phyloP scores from a whole-genome alignment of 179 eudicot species.

The Monotropa hypopitys region DNA sequence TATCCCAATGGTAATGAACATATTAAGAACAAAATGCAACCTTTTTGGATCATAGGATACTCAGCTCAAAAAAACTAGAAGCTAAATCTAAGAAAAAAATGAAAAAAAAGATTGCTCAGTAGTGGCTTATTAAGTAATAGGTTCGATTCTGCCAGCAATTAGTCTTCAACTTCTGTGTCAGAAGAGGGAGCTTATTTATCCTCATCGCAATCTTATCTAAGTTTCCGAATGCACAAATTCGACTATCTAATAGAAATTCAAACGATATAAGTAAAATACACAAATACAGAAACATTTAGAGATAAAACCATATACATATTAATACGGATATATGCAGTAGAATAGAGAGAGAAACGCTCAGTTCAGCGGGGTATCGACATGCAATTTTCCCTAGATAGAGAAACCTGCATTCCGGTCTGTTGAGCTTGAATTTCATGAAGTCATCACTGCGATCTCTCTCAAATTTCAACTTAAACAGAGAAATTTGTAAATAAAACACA shows the following conservation, averaged over 20 bases:
- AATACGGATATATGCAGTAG: not conserved
- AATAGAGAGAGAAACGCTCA: conserved; percentile 22
- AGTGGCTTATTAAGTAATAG: conserved; percentile 4
- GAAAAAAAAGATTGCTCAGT: conserved; percentile 4
- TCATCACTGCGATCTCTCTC: conserved; percentile 25
- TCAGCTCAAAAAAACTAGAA: too few species aligned
- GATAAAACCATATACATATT: not conserved
- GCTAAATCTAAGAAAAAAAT: not conserved
- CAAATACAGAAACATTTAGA: not conserved
- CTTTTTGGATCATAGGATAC: not conserved
- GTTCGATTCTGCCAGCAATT: conserved; percentile 16
- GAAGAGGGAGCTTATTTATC: conserved; percentile 14
- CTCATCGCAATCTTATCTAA: conserved; percentile 10
- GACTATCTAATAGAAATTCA: not conserved
- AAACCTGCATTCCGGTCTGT: conserved; percentile 46
- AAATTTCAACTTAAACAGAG: not conserved
- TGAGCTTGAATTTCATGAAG: conserved; percentile 47
- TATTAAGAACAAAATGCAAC: not conserved
- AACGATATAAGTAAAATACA: not conserved
- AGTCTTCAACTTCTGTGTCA: conserved; percentile 1
- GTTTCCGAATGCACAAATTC: not conserved
- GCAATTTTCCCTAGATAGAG: conserved; percentile 17
- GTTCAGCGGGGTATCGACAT: conserved; percentile 53
- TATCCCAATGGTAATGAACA: not conserved
- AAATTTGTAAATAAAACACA: not conserved